Base-by-base conservation (phyloP, 768 basidiomycete species). In the Termitomyces heimii region DNA sequence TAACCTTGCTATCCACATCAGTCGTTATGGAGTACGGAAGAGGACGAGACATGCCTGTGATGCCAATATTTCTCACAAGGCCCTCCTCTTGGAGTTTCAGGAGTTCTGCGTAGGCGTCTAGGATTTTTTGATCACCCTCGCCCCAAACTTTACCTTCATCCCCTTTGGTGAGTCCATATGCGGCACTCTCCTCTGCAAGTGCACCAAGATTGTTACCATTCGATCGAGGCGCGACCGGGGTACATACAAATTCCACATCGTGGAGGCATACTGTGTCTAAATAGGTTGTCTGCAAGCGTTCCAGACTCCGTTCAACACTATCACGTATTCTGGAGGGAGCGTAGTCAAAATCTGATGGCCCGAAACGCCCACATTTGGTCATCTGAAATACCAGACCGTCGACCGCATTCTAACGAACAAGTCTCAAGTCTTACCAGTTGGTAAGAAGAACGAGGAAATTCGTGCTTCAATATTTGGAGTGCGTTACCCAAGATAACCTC, bases 311-410 rank as follows among this genome's bases (percentile, higher is more conserved):
- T 48, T 75, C 68, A 18, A 95, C 80, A 60, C 85, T 87, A 22
- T 77, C 74, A 18, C 86, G 82, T 54, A 95, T 82, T 35, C 78
- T 82, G 5, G 66, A 61, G 1, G 89, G 86, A 2, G 81, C 75
- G 70, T 94, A 94, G 69, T 95, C 89, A 62, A 94, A 94, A 43
- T 77, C 73, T 1, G 73, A 70, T 18, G 65, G 65, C 8, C 88
- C 90, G 65, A 87, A 90, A 35, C 92, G 81, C 24, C 93, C 93
- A 59, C 88, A 89, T 68, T 95, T 95, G 10, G 91, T 92, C 74
- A 92, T 86, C 90, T 93, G 56, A 3, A 45, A 44, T 1, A 18
- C 40, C 22, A 42, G 37, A 29, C 12, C 22, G 18, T 29, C 3
- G 4, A 18, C 26, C 24, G 1, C 10, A 46, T 28, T 18, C 13